phyloP scores from a whole-genome alignment of 768 basidiomycete species.

The Vararia minispora region DNA sequence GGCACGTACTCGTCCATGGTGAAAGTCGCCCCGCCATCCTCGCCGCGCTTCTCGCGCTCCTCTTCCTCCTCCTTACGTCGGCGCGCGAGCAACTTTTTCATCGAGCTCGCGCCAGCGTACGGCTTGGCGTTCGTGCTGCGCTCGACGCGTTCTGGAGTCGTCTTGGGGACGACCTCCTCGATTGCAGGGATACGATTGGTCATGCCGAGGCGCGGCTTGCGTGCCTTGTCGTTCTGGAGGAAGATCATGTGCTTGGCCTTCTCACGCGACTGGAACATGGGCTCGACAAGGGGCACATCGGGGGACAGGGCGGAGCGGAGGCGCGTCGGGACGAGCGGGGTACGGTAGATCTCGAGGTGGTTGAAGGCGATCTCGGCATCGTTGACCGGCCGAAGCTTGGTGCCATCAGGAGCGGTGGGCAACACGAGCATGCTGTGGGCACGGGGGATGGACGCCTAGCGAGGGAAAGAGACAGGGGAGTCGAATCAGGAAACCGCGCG shows the following conservation, averaged over 20 bases:
- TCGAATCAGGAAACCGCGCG: neutral
- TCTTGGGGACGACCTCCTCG: constrained; percentile 14
- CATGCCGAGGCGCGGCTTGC: constrained; percentile 36
- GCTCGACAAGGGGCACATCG: constrained; percentile 31
- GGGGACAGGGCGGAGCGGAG: constrained; percentile 20
- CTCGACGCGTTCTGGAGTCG: constrained; percentile 25
- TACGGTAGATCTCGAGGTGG: constrained; percentile 69
- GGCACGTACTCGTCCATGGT: constrained; percentile 20
- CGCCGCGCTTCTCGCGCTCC: constrained; percentile 25
- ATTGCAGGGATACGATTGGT: constrained; percentile 14
- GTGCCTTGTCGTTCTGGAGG: constrained; percentile 49
- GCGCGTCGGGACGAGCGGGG: constrained; percentile 62
- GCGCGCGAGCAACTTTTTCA: constrained; percentile 65
- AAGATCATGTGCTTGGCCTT: constrained; percentile 32
- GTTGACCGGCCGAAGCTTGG: constrained; percentile 25
- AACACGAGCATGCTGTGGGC: constrained; percentile 3
- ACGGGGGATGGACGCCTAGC: neutral
- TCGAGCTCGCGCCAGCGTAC: constrained; percentile 68
- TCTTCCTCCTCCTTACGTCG: constrained; percentile 47
- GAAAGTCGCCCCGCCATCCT: constrained; percentile 23
- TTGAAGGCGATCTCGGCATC: constrained; percentile 59
- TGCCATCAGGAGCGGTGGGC: constrained; percentile 14
- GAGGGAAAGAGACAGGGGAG: neutral
- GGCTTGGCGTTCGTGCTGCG: constrained; percentile 49
- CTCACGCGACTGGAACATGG: constrained; percentile 47